Evolutionary conservation across 2,329 filamentous ascomycete genomes (phyloP).

Genomic region (Hansfordia pulvinata): DNA sequence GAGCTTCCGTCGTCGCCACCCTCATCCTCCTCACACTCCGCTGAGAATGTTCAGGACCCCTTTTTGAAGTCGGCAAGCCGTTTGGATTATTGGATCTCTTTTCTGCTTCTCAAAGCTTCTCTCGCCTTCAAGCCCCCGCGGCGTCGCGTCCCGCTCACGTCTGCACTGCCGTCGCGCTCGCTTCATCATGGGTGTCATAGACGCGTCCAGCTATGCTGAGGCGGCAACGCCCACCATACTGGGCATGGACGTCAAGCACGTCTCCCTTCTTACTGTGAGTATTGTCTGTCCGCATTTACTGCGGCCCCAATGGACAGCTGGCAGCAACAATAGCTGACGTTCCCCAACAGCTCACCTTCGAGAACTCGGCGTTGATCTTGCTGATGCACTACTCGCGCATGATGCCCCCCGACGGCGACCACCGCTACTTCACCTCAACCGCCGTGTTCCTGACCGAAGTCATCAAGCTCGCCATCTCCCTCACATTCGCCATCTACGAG

Average conservation of each 20-base stretch:
- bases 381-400: slow-evolving; percentile 91
- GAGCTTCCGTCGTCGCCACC: no score
- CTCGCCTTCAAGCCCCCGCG: no score
- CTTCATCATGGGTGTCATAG: no score
- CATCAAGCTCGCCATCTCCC: slow-evolving; percentile 74
- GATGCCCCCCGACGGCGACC: slow-evolving; percentile 73
- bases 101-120: no score
- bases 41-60: no score
- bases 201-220: no score
- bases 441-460: slow-evolving; percentile 90
- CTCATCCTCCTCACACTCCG: no score
- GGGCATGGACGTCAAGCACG: background rate
- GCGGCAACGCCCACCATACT: background rate
- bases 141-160: no score
- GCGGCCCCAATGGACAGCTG: background rate
- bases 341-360: slow-evolving; percentile 52
- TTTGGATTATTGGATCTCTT: no score
- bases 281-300: background rate
- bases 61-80: no score
- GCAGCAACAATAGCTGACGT: background rate
- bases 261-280: slow-evolving; percentile 1
- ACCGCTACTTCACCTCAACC: slow-evolving; percentile 86
- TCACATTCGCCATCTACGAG: slow-evolving; percentile 81
- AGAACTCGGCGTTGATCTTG: slow-evolving; percentile 68
- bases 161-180: no score